These are phyloP conservation scores for Microstegium vimineum DNA, from an alignment of 176 grass and related monocot genomes.

Conservation along the genomic window DNA sequence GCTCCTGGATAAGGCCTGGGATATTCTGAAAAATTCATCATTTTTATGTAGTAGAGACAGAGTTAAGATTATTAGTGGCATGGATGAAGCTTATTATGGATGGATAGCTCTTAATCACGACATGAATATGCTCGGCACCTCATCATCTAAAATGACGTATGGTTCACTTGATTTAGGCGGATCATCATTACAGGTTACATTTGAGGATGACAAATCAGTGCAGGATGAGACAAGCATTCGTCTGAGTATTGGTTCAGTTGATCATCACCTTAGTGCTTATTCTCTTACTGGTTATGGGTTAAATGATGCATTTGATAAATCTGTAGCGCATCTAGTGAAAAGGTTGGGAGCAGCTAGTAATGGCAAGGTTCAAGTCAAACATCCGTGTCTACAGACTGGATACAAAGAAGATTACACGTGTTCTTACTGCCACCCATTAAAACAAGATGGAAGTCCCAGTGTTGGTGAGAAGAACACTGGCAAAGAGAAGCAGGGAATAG, in stretches of 20 bases:
- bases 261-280: conserved; percentile 87
- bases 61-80: conserved; percentile 90
- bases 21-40: conserved; percentile 93
- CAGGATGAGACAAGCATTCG: conserved; percentile 67
- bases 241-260: conserved; percentile 71
- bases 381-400: conserved; percentile 86
- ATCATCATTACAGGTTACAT: conserved; percentile 99
- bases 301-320: conserved; percentile 99
- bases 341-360: conserved; percentile 34
- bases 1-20: conserved; percentile 89
- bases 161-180: conserved; percentile 97
- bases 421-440: conserved; percentile 62
- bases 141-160: conserved; percentile 63
- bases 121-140: conserved; percentile 68
- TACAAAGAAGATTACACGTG: conserved; percentile 89
- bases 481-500: conserved; percentile 49
- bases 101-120: conserved; percentile 96
- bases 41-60: conserved; percentile 86
- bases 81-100: conserved; percentile 99
- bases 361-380: conserved; percentile 71
- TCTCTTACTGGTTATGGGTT: conserved; percentile 95
- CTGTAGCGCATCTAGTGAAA: conserved; percentile 80
- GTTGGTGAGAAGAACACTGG: conserved; percentile 41
- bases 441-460: conserved; percentile 64
- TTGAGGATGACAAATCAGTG: conserved; percentile 61